Base-by-base conservation (phyloP, 306 rosid genomes). In the Cucurbita maxima region DNA sequence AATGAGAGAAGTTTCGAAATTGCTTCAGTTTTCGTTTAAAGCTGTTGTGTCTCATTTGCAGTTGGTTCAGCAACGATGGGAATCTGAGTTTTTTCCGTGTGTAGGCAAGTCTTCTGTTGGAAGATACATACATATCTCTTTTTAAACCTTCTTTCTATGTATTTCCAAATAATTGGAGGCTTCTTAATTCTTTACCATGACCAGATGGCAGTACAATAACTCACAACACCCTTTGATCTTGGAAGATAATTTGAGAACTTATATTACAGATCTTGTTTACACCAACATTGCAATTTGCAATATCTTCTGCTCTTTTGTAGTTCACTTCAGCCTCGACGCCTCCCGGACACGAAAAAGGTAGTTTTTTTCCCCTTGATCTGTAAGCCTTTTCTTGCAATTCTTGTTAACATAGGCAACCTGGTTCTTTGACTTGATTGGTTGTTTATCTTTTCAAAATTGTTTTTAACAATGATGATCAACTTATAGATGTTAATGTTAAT, bases 1-100 rank as follows among this genome's bases (percentile, higher is more conserved):
- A 76, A 51, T 71, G 60, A 57, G 85, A 88, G 79, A 80, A 68
- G 79, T 71, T 80, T 76, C 79, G 80, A 88, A 81, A 75, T 62
- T 81, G 50, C 80, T 78, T 52, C 57, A 43, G 78, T 81, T 76
- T 77, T 72, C 75, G 77, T 82, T 78, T 37, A 18, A 81, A 82
- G 76, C 74, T 80, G 53, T 40, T 40, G 43, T 40, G 44, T 78
- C 34, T 50, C 68, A 66, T 76, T 81, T 82, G 83, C 73, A 81
- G 83, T 80, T 30, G 34, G 34, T 82, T 70, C 58, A 82, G 34
- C 50, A 37, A 56, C 41, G 9, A 36, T 54, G 19, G 36, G n/a
- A 54, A 36, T 62, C 30, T 38, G 50, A 8, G 70, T 38, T 62
- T 62, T 58, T 38, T 38, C 14, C 3, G 9, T 56, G 53, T 51